phyloP scores from a whole-genome alignment of 495 filamentous ascomycete genomes.

The Neurospora terricola region DNA sequence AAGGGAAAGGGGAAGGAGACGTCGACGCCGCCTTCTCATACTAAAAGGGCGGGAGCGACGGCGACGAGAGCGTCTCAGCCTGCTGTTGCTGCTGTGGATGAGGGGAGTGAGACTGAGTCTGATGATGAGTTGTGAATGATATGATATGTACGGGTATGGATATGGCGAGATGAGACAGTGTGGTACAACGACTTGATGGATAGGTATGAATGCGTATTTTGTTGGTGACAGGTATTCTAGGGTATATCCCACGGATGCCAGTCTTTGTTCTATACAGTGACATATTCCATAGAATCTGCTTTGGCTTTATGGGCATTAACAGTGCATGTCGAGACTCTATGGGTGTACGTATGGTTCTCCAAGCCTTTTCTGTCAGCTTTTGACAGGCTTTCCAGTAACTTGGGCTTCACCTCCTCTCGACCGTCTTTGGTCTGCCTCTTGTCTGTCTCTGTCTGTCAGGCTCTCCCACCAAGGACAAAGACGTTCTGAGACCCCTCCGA shows the following conservation, averaged over 20 bases:
- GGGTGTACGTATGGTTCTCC: not conserved
- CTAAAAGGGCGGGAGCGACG: conserved; percentile 15
- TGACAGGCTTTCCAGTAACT: not conserved
- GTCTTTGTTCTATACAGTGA: not conserved
- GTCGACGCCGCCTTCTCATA: not conserved
- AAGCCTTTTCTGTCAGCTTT: not conserved
- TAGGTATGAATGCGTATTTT: not conserved
- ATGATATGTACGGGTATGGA: too few relatives aligned
- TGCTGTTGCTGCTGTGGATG: conserved; percentile 6
- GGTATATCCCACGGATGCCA: not conserved
- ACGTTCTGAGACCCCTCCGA: too few relatives aligned
- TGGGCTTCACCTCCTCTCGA: not conserved
- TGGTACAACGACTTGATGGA: not conserved
- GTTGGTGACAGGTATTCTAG: not conserved
- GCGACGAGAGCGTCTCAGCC: conserved; percentile 10
- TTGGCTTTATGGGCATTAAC: not conserved
- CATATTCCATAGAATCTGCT: not conserved
- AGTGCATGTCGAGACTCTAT: not conserved
- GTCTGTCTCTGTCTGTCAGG: not conserved
- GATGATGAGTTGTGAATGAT: conserved; percentile 31
- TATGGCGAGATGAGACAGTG: too few relatives aligned
- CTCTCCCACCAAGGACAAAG: not conserved
- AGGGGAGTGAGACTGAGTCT: conserved; percentile 32
- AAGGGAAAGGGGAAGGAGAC: conserved; percentile 8
- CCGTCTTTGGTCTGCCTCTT: not conserved